Conservation (phyloP, 331 rosid species). For the Stylosanthes scabra region DNA sequence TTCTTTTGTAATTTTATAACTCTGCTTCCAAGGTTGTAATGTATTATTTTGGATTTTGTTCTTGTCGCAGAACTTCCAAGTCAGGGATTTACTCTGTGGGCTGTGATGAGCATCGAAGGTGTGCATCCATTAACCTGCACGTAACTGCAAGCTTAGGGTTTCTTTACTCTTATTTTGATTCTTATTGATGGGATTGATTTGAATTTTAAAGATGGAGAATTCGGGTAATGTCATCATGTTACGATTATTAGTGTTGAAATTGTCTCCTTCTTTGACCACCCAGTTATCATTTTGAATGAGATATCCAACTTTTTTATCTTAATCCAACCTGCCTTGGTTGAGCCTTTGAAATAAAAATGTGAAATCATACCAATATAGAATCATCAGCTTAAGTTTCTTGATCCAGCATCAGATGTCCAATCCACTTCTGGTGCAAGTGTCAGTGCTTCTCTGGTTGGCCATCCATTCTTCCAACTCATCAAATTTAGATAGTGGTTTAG, state of each 20-base stretch:
- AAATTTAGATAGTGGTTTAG: conserved; percentile 10
- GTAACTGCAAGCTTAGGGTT: conserved; percentile 2
- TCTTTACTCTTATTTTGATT: conserved; percentile 2
- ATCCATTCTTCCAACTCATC: conserved; percentile 15
- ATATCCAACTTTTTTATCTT: neutral
- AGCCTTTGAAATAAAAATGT: conserved; percentile 29
- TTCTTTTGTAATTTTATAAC: neutral
- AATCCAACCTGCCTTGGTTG: conserved; percentile 21
- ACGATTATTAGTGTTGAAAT: conserved; percentile 29
- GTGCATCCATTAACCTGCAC: conserved; percentile 36
- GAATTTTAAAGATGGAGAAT: conserved; percentile 24
- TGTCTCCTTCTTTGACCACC: conserved; percentile 17
- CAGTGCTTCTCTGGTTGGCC: conserved; percentile 22
- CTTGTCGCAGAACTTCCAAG: conserved; percentile 54
- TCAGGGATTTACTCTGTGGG: conserved; percentile 44
- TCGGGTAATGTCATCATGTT: conserved; percentile 15
- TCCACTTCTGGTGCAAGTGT: no score
- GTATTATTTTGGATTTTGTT: conserved; percentile 29
- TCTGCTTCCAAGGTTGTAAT: conserved; percentile 33
- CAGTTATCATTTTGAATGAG: conserved; percentile 8
- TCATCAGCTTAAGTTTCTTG: conserved; percentile 8
- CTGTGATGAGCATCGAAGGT: conserved; percentile 62
- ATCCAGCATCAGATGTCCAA: conserved; percentile 24
- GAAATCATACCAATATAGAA: conserved; percentile 20
- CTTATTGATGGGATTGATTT: conserved; percentile 8